Evolutionary conservation across 139 green algal genomes (phyloP).

Genomic region (Dunaliella primolecta): DNA sequence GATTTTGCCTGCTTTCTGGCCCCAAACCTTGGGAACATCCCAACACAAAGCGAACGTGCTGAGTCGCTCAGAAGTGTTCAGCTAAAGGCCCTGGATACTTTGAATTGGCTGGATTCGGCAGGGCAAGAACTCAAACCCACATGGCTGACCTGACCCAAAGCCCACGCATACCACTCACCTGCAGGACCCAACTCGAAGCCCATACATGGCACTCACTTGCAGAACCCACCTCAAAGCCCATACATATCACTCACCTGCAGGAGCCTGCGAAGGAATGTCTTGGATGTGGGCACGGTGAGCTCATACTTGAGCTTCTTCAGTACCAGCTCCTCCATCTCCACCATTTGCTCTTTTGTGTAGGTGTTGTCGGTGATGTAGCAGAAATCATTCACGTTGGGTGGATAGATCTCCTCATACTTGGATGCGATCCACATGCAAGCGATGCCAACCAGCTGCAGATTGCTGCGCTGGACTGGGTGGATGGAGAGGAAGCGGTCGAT

Average conservation of each 20-base stretch:
- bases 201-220: too few relatives aligned
- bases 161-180: too few relatives aligned
- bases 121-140: too few relatives aligned
- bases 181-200: too few relatives aligned
- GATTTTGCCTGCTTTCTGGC: too few relatives aligned
- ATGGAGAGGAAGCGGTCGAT: slow-evolving; percentile 87
- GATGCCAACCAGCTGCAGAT: slow-evolving; percentile 78
- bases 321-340: slow-evolving; percentile 81
- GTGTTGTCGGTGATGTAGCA: slow-evolving; percentile 98
- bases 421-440: slow-evolving; percentile 90
- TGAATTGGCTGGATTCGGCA: too few relatives aligned
- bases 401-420: slow-evolving; percentile 99
- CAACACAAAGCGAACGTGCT: too few relatives aligned
- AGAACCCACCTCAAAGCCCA: too few relatives aligned
- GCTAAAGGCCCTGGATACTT: too few relatives aligned
- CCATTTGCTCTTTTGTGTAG: slow-evolving; percentile 83
- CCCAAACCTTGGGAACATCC: too few relatives aligned
- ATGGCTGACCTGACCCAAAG: too few relatives aligned
- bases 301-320: slow-evolving; percentile 85
- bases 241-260: slow-evolving; percentile 36
- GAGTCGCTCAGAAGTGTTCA: too few relatives aligned
- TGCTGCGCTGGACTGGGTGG: slow-evolving; percentile 38
- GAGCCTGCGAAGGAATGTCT: slow-evolving; percentile 84
- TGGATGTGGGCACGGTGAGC: slow-evolving; percentile 85
- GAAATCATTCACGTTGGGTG: slow-evolving; percentile 88